Conservation (phyloP, 345 rosid genomes). For the Nasturtium officinale region DNA sequence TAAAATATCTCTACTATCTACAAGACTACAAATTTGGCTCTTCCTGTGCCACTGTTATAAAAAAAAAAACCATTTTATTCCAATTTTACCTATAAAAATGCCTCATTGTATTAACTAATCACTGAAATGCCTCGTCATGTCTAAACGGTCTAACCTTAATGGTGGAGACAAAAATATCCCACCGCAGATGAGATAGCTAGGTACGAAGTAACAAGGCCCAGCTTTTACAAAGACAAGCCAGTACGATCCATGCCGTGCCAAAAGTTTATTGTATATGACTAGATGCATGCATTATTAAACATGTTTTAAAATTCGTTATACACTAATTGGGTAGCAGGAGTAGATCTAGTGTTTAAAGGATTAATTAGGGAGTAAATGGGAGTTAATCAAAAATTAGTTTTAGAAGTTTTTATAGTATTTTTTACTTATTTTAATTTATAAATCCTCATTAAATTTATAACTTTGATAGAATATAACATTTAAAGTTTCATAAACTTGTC, state of each 20-base stretch:
- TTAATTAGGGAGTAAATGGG: no score
- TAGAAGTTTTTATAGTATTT: no score
- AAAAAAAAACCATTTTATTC: no score
- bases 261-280: neutral
- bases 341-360: no score
- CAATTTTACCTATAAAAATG: neutral
- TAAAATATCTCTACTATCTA: neutral
- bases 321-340: no score
- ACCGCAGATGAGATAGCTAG: neutral
- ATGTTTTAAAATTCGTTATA: no score
- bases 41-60: conserved; percentile 26
- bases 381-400: no score
- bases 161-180: neutral
- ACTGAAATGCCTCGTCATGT: neutral
- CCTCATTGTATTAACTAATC: neutral
- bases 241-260: conserved; percentile 10
- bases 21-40: neutral
- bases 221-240: neutral
- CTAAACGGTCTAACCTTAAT: neutral
- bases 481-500: no score
- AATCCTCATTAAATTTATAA: no score
- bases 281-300: neutral
- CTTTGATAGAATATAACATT: no score
- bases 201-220: conserved; percentile 4
- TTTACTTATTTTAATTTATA: no score